A percentile compares a stretch with the other conserved stretches of the same genome.
These are phyloP conservation scores for Moringa oleifera DNA, from an alignment of 345 rosid species.

Conservation along the genomic window DNA sequence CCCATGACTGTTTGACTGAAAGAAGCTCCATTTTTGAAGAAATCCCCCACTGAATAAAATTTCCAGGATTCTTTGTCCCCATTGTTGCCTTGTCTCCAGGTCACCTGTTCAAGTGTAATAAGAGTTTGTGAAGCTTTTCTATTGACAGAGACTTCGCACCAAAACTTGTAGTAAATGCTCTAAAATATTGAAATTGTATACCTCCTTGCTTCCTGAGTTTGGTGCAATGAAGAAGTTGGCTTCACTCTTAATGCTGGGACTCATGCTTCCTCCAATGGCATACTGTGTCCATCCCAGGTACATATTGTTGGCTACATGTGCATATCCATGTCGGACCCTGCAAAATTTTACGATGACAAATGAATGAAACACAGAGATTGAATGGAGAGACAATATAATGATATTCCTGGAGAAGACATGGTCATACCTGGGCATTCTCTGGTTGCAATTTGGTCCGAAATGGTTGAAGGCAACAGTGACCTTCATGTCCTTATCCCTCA, in stretches of 20 bases:
- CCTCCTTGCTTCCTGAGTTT: slow-evolving; percentile 31
- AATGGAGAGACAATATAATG: too few species aligned
- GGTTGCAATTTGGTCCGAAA: slow-evolving; percentile 61
- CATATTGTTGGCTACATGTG: slow-evolving; percentile 52
- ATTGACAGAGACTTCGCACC: too few species aligned
- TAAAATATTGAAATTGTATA: neutral
- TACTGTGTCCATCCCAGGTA: slow-evolving; percentile 60
- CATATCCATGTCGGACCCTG: slow-evolving; percentile 54
- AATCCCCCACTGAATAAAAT: slow-evolving; percentile 34
- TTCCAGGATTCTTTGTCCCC: slow-evolving; percentile 33
- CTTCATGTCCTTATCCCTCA: slow-evolving; percentile 57
- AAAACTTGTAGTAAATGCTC: too few species aligned
- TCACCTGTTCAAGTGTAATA: slow-evolving; percentile 28
- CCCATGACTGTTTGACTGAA: slow-evolving; percentile 27
- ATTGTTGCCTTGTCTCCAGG: slow-evolving; percentile 40
- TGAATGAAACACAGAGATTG: too few species aligned
- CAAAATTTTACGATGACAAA: too few species aligned
- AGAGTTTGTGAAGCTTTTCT: neutral
- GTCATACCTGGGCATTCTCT: slow-evolving; percentile 57
- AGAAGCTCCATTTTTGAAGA: slow-evolving; percentile 43
- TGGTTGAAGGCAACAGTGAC: slow-evolving; percentile 56
- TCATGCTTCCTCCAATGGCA: slow-evolving; percentile 59
- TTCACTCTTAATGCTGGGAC: slow-evolving; percentile 54
- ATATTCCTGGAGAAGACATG: too few species aligned
- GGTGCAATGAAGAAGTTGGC: slow-evolving; percentile 49